phyloP scores from a whole-genome alignment of 768 basidiomycete genomes.

The Lanmaoa pseudosensibilis region DNA sequence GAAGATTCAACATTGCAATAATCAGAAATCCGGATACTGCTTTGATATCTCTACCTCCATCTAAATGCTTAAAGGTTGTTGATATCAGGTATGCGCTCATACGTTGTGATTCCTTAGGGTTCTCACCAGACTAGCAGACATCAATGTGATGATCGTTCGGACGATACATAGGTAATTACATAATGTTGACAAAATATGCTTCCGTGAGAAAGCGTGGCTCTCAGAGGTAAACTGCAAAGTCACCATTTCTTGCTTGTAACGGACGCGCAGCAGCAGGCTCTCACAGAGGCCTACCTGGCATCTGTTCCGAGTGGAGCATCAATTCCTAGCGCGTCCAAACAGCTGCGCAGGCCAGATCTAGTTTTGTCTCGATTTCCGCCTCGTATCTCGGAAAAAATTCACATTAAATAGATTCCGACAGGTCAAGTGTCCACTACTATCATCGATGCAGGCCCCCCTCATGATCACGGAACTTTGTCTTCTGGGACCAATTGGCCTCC shows the following conservation, averaged over 20 bases:
- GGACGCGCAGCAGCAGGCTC: not conserved
- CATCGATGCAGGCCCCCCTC: not conserved
- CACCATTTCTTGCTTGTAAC: not conserved
- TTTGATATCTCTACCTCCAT: too few species aligned
- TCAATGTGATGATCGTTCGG: too few species aligned
- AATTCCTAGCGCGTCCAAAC: not conserved
- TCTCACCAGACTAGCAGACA: too few species aligned
- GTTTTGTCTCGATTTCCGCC: not conserved
- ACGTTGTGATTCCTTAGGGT: too few species aligned
- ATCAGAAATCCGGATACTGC: too few species aligned
- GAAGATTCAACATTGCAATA: too few species aligned
- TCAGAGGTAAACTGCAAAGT: not conserved
- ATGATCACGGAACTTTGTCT: not conserved
- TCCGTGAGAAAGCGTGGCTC: too few species aligned
- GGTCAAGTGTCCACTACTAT: not conserved
- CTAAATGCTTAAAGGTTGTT: too few species aligned
- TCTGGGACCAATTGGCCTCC: not conserved
- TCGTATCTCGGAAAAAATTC: not conserved
- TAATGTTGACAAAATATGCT: too few species aligned
- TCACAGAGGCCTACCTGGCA: not conserved
- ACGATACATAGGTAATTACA: too few species aligned
- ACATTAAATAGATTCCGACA: too few species aligned
- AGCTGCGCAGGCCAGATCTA: not conserved
- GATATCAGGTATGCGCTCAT: too few species aligned
- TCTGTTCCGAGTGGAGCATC: not conserved